Evolutionary conservation across 2,329 filamentous ascomycete species (phyloP), one percentile per base, ranked within the genome.

Genomic region (Penicillium thymicola): DNA sequence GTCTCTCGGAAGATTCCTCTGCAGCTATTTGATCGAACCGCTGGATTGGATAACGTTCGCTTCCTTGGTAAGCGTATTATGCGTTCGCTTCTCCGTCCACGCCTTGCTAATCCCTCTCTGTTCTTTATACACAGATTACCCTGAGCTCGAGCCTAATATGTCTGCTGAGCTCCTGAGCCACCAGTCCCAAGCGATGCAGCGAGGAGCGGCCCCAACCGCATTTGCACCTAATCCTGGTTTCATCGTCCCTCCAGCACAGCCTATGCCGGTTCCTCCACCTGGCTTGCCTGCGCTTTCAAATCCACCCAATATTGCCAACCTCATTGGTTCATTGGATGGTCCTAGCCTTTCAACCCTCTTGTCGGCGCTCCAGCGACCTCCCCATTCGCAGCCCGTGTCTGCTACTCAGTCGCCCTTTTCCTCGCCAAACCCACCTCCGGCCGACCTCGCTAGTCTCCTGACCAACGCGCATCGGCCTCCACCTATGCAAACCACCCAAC

Each of bases 11-110:
- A 88, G 69, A 88, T 97, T 49, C 85, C 89, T 0, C 78, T 97
- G 3, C 90, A 93, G 65, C 84, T 96, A 6, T 97, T 97, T 68
- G 89, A 96, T 73, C 87, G 92, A 27, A 88, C 85, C 40, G 82
- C 80, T 10, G 90, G 89, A n/a, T 79, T 80, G 18, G 84, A 84
- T 65, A 92, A 90, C 62, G 86, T 95, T 57, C 85, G 86, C 42
- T 97, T 90, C 70, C 90, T 96, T 65, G 81, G 82, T 83, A 67
- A 67, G 78, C 63, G 37, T 21, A 28, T 37, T 40, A 6, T 25
- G 11, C 11, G 21, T 23, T 38, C 14, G 28, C 14, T 57, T 32
- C 27, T 23, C 32, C 8, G 25, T 43, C 53, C 18, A 28, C 27
- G 11, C 4, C 54, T 37, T 45, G 43, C 60, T 61, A 30, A 63